Base-by-base conservation (phyloP, 164 flowering plant species). In the Taxillus chinensis region DNA sequence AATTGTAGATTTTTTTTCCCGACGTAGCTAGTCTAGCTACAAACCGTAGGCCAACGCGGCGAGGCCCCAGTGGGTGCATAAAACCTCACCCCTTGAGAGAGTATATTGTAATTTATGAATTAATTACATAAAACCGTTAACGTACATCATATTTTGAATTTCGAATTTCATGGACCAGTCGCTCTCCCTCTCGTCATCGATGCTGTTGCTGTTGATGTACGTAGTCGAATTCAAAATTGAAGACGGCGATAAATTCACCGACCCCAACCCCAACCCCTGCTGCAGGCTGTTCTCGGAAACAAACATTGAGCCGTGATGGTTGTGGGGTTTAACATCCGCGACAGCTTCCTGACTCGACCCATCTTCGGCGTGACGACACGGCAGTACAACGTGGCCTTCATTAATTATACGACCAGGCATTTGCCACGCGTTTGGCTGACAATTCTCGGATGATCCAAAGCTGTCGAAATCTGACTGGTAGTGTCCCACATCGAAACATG, bases 41-140 rank as follows among this genome's bases (percentile, higher is more conserved):
- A 27, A 27, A 27, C 27, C 0, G 1, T 27, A 27, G 27, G 27
- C 27, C 27, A 27, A 27, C 27, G 27, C 27, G 1, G 27, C 27
- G 2, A 27, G 27, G 27, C 27, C 27, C 27, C 1, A 27, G 27
- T 27, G 27, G 27, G 27, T 27, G 27, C 27, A 27, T 27, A 27
- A 27, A 27, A 27, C 27, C 27, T 27, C 27, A 27, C 27, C 27
- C 27, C 27, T 27, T 27, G 27, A 27, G 2, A 27, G 27, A 27
- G 27, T 27, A 27, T 27, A 27, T 27, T 71, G 41, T 45, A 46
- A 11, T 10, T 27, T 0, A 0, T 1, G 10, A 43, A 43, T 10
- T 7, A 5, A 55, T 73, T 75, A 83, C 82, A 88, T 73, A 71
- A 76, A 79, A 2, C 71, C 78, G 60, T 73, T 71, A 60, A 78